phyloP scores from a whole-genome alignment of 2,329 filamentous ascomycete species.

The Ophiosphaerella narmari region DNA sequence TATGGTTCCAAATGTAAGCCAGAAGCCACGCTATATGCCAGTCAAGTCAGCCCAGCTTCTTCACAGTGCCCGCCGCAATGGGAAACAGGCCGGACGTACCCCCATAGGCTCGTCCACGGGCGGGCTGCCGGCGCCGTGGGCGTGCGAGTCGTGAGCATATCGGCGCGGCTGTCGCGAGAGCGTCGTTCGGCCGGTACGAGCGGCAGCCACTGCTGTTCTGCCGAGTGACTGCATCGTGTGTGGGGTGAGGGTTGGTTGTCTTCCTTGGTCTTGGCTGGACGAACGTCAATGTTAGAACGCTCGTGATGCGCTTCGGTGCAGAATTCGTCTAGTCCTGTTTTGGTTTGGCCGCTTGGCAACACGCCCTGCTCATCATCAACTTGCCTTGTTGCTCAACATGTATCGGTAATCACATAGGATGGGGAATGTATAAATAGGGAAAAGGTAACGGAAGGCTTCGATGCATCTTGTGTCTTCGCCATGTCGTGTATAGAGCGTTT shows the following conservation, averaged over 20 bases:
- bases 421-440: not conserved
- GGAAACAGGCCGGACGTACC: slow-evolving; percentile 48
- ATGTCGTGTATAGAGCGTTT: slow-evolving; percentile 18
- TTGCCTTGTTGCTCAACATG: not conserved
- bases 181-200: slow-evolving; percentile 43
- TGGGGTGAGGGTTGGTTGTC: slow-evolving; percentile 25
- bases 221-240: slow-evolving; percentile 52
- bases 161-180: slow-evolving; percentile 49
- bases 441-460: not conserved
- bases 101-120: slow-evolving; percentile 56
- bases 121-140: slow-evolving; percentile 39
- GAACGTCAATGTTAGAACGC: slow-evolving; percentile 10
- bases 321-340: slow-evolving; percentile 13
- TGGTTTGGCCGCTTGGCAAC: slow-evolving; percentile 19
- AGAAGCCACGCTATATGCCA: slow-evolving; percentile 52
- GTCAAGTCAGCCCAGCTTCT: slow-evolving; percentile 24
- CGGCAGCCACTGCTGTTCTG: slow-evolving; percentile 50
- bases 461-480: not conserved
- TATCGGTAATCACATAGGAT: not conserved
- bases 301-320: slow-evolving; percentile 35
- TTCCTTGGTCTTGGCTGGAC: slow-evolving; percentile 14
- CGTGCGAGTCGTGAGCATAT: slow-evolving; percentile 45
- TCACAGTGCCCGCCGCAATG: not conserved
- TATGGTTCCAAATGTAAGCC: slow-evolving; percentile 51
- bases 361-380: slow-evolving; percentile 13